Evolutionary conservation across 176 grass and related monocot genomes (phyloP), one percentile per base, ranked within the genome.

Genomic region (Eleusine coracana): DNA sequence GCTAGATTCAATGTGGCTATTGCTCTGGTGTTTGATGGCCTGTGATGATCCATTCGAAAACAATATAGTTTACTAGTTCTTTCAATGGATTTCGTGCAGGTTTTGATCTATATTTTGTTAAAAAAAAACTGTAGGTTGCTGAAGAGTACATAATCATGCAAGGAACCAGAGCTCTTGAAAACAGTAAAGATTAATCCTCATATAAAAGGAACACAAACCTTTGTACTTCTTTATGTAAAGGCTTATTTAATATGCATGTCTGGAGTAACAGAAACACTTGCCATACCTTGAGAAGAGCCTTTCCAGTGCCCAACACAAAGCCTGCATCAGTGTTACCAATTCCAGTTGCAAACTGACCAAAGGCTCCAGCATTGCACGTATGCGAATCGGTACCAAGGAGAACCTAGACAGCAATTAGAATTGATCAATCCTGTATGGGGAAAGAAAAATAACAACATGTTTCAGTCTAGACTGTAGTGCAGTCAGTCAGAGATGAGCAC

Each of bases 291-390:
- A 98, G 84, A 85, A 98, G 89, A 83, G 94, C 75, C 58, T 98
- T 98, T 70, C 96, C 96, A 45, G 91, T 82, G 28, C 96, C 93
- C 93, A 98, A 81, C 37, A 98, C 93, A 73, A 98, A 98, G 75
- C 96, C 96, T 56, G 96, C 96, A 85, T 98, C 91, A 3, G 93
- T 95, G 88, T 95, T 98, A 71, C 96, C 96, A 66, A 98, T 98
- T 80, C 96, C 96, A 71, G 93, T 95, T 79, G 96, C 96, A 63
- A 98, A 95, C 75, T 98, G 93, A 41, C 96, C 91, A 81, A 98
- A 98, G 74, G 96, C 96, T 77, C 96, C 96, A 81, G 96, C 96
- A 87, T 95, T 98, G 83, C 96, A 98, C 2, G 93, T 95, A 65
- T 98, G 96, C 20, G 96, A 98, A 86, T 98, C 96, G 21, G 96